phyloP scores from a whole-genome alignment of 108 stramenopile species.

The Pseudonitzschia pungens region DNA sequence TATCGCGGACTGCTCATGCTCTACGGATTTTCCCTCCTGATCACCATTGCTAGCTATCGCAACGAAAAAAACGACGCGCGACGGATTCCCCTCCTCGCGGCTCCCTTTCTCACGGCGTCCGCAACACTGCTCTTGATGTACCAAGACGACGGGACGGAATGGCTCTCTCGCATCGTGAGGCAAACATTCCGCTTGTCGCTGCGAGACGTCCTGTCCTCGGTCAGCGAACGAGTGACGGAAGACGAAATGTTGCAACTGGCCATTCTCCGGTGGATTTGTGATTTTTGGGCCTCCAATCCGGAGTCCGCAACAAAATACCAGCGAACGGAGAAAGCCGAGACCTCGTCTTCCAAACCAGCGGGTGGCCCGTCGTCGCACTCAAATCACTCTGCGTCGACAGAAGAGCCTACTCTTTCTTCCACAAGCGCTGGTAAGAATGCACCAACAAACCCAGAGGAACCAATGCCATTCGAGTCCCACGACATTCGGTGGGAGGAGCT shows the following conservation, averaged over 20 bases:
- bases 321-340: background rate
- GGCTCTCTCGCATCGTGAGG: constrained; percentile 29
- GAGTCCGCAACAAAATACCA: background rate
- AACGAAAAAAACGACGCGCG: constrained; percentile 10
- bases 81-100: constrained; percentile 28
- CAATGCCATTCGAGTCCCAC: background rate
- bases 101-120: constrained; percentile 43
- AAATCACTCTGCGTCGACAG: background rate
- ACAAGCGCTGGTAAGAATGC: background rate
- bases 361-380: background rate
- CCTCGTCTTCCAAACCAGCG: background rate
- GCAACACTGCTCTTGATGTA: constrained; percentile 36
- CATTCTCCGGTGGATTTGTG: constrained; percentile 51
- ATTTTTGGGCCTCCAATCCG: constrained; percentile 43
- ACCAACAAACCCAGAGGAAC: background rate
- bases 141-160: constrained; percentile 37
- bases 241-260: constrained; percentile 53
- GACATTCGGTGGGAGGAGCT: constrained; percentile 44
- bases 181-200: constrained; percentile 38
- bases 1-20: constrained; percentile 27
- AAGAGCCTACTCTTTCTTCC: background rate
- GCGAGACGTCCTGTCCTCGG: constrained; percentile 37
- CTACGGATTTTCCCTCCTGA: constrained; percentile 34
- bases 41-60: constrained; percentile 13
- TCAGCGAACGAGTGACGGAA: constrained; percentile 32